Evolutionary conservation across 139 green algal species (phyloP).

Genomic region (Tetratostichococcus sp.): DNA sequence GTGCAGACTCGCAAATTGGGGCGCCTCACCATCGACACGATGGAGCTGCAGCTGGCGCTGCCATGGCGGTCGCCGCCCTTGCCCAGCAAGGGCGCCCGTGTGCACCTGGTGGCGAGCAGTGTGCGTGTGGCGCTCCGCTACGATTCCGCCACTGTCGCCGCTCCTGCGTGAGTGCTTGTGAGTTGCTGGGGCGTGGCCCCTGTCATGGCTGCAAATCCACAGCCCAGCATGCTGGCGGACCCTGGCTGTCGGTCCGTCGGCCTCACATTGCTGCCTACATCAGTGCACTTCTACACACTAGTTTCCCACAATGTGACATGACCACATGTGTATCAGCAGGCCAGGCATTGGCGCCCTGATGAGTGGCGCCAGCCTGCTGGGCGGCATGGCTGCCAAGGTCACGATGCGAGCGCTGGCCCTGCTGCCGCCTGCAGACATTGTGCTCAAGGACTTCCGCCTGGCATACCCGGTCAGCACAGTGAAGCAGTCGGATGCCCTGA

Average conservation of each 20-base stretch:
- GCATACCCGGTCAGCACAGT: not conserved
- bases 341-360: not conserved
- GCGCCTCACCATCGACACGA: not conserved
- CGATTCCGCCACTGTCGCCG: not conserved
- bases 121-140: not conserved
- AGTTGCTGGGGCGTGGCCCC: no score
- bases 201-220: no score
- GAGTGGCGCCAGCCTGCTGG: not conserved
- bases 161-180: not conserved
- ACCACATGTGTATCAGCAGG: not conserved
- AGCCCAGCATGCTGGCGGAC: no score
- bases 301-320: no score
- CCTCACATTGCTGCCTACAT: no score
- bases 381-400: not conserved
- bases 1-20: not conserved
- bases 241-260: no score
- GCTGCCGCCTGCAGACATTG: not conserved
- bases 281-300: no score
- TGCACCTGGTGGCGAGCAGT: not conserved
- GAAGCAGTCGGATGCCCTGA: no score
- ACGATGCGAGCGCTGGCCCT: not conserved
- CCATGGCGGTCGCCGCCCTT: not conserved
- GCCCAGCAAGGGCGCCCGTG: not conserved
- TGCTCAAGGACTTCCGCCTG: not conserved
- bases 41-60: not conserved